A percentile compares a stretch with the other conserved stretches of the same genome.
phyloP scores from a whole-genome alignment of 1,139 yeast species.

The Lodderomyces orthopsilosis region DNA sequence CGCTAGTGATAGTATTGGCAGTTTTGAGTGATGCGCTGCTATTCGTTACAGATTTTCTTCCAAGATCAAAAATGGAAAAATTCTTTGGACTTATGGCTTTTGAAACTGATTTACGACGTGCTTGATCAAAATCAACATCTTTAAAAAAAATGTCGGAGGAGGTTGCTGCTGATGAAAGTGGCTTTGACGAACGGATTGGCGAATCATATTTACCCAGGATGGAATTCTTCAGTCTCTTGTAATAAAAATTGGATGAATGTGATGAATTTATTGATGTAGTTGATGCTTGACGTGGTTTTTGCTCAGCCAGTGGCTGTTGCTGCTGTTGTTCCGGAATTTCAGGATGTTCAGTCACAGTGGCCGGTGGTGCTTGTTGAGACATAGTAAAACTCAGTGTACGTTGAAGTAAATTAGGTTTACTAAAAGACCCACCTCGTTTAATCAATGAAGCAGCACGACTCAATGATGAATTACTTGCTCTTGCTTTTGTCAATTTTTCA shows the following conservation, averaged over 20 bases:
- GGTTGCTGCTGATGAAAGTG: conserved; percentile 21
- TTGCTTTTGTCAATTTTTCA: conserved; percentile 23
- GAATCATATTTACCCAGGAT: conserved; percentile 18
- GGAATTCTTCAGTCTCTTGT: conserved; percentile 26
- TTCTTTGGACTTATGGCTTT: conserved; percentile 11
- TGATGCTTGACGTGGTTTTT: conserved; percentile 7
- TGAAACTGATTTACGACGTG: conserved; percentile 8
- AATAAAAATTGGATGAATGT: conserved; percentile 12
- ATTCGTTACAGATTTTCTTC: background rate
- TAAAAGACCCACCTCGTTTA: conserved; percentile 5
- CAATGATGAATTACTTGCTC: conserved; percentile 7
- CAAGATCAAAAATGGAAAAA: conserved; percentile 5
- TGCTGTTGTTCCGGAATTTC: conserved; percentile 1
- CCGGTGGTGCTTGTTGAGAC: conserved; percentile 5
- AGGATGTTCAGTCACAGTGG: background rate
- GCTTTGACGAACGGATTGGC: conserved; percentile 32
- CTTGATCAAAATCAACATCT: conserved; percentile 14
- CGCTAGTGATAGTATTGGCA: background rate
- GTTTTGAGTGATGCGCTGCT: background rate
- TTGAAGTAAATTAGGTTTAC: conserved; percentile 3
- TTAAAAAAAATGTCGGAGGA: conserved; percentile 22
- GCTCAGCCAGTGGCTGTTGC: conserved; percentile 6
- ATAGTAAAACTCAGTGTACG: conserved; percentile 2
- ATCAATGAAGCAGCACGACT: conserved; percentile 10
- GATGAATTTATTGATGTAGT: conserved; percentile 11